Percentiles rank a stretch among this genome's conserved stretches.
These are phyloP conservation scores for Didymosphaeria variabile DNA, from an alignment of 2,329 filamentous ascomycete species.

Conservation along the genomic window DNA sequence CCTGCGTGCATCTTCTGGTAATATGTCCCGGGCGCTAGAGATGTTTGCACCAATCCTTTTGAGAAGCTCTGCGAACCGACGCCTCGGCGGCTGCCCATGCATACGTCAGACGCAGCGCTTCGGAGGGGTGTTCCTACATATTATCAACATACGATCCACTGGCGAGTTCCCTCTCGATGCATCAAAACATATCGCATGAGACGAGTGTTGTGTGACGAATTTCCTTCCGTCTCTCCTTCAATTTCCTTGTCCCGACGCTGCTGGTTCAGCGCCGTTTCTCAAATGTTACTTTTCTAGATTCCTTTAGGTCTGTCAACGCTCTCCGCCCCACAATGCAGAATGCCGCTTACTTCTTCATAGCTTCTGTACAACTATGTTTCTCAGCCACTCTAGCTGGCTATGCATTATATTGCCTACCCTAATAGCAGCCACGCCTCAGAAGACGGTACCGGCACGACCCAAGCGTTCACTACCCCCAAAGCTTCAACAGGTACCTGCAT, in stretches of 20 bases:
- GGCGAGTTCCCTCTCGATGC: conserved; percentile 33
- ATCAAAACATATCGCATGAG: conserved; percentile 44
- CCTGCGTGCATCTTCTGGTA: conserved; percentile 35
- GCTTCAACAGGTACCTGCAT: conserved; percentile 46
- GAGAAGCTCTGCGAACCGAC: conserved; percentile 35
- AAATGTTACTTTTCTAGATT: conserved; percentile 43
- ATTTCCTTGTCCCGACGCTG: conserved; percentile 46
- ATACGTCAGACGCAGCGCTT: conserved; percentile 42
- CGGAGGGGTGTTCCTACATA: conserved; percentile 44
- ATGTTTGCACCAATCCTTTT: conserved; percentile 36
- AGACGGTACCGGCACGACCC: conserved; percentile 33
- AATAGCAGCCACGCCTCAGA: conserved; percentile 44
- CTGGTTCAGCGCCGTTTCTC: conserved; percentile 46
- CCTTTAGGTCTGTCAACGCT: conserved; percentile 37
- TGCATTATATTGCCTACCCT: conserved; percentile 47
- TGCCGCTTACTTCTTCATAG: conserved; percentile 42
- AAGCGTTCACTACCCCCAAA: conserved; percentile 34
- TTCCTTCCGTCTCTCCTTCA: conserved; percentile 48
- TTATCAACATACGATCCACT: conserved; percentile 43
- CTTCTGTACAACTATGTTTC: conserved; percentile 51
- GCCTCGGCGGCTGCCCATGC: conserved; percentile 49
- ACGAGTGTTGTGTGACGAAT: conserved; percentile 47
- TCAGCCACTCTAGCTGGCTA: conserved; percentile 49
- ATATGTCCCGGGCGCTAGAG: conserved; percentile 44
- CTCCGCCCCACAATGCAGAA: conserved; percentile 26